phyloP scores from a whole-genome alignment of 495 filamentous ascomycete species.

The Aspergillus bridgeri region DNA sequence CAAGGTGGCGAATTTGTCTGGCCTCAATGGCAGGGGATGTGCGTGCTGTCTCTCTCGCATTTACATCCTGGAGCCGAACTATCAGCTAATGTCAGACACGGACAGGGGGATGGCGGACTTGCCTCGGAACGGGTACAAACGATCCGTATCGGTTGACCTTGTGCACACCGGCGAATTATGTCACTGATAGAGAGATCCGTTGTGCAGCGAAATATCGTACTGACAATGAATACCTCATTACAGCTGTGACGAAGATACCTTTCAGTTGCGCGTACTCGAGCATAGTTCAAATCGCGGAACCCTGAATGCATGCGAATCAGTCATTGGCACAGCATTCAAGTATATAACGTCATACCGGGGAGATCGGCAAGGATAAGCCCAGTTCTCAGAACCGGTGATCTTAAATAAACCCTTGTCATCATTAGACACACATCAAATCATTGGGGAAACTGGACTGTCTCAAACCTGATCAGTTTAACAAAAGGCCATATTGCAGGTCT shows the following conservation, averaged over 20 bases:
- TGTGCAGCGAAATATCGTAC: conserved; percentile 17
- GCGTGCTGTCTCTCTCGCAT: conserved; percentile 19
- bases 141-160: conserved; percentile 17
- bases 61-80: conserved; percentile 11
- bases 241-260: conserved; percentile 26
- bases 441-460: not conserved
- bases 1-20: conserved; percentile 7
- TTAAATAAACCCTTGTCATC: conserved; percentile 29
- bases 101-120: not conserved
- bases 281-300: conserved; percentile 31
- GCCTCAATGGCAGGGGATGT: not conserved
- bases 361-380: conserved; percentile 33
- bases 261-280: conserved; percentile 26
- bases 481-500: conserved; percentile 31
- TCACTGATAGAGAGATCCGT: conserved; percentile 23
- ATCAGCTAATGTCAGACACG: not conserved
- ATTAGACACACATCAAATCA: conserved; percentile 7
- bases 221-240: conserved; percentile 32
- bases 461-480: conserved; percentile 31
- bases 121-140: conserved; percentile 29
- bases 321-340: not conserved
- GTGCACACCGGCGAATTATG: conserved; percentile 17
- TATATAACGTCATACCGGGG: conserved; percentile 24
- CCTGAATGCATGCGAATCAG: conserved; percentile 10
- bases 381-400: conserved; percentile 22